Percentiles rank a stretch among this genome's conserved stretches.
Conservation (phyloP, 495 filamentous ascomycete species). For the Geopyxis carbonaria region DNA sequence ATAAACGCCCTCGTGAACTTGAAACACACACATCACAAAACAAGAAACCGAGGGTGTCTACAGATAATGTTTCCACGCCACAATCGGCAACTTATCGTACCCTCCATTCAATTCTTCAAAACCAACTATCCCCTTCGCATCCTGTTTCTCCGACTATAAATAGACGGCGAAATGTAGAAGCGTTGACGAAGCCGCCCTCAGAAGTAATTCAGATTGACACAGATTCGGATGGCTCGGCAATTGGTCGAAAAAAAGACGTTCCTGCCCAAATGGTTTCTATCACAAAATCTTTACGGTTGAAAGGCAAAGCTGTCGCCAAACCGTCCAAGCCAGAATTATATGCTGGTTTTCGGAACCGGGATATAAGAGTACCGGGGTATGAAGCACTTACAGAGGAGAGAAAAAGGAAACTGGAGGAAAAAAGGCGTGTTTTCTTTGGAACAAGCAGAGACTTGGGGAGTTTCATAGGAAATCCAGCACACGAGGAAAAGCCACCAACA, state of each 20-base stretch:
- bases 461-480: neutral
- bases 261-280: neutral
- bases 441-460: neutral
- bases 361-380: constrained; percentile 16
- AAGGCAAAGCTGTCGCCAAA: neutral
- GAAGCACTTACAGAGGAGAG: constrained; percentile 6
- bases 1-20: neutral
- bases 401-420: constrained; percentile 11
- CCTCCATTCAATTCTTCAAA: too few species aligned
- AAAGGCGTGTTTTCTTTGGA: constrained; percentile 17
- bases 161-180: neutral
- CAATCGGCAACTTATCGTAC: too few species aligned
- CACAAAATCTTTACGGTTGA: neutral
- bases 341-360: constrained; percentile 12
- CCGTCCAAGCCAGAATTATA: constrained; percentile 14
- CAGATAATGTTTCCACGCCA: too few species aligned
- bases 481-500: neutral
- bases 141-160: neutral
- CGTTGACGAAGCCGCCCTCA: neutral
- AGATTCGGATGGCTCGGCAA: too few species aligned
- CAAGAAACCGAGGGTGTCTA: too few species aligned
- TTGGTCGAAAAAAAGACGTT: neutral
- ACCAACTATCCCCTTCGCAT: too few species aligned
- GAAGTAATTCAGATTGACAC: too few species aligned
- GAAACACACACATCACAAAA: too few species aligned